Percentiles rank a stretch among this genome's conserved stretches.
Conservation (phyloP, 2,329 filamentous ascomycete genomes). For the Ophiosphaerella korrae region DNA sequence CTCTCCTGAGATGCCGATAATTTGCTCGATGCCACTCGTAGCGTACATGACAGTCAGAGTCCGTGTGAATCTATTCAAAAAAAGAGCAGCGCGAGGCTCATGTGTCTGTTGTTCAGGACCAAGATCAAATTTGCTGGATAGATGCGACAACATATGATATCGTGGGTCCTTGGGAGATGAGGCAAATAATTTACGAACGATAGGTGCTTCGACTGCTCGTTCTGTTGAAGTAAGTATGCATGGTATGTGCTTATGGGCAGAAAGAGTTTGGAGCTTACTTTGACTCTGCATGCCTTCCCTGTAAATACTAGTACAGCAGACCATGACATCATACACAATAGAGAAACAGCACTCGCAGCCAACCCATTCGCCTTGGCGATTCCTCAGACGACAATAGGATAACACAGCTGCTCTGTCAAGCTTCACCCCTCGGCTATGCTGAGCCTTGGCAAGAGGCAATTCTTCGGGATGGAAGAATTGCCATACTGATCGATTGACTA, state of each 20-base stretch:
- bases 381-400: slow-evolving; percentile 75
- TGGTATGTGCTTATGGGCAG: neutral
- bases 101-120: slow-evolving; percentile 63
- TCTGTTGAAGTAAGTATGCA: slow-evolving; percentile 56
- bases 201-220: slow-evolving; percentile 75
- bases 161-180: slow-evolving; percentile 81
- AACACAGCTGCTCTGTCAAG: slow-evolving; percentile 86
- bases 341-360: slow-evolving; percentile 90
- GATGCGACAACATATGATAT: slow-evolving; percentile 86
- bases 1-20: slow-evolving; percentile 73
- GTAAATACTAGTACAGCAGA: slow-evolving; percentile 83
- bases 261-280: slow-evolving; percentile 61
- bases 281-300: slow-evolving; percentile 70
- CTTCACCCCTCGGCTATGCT: slow-evolving; percentile 74
- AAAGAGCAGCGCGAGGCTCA: slow-evolving; percentile 81
- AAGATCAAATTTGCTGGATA: slow-evolving; percentile 77
- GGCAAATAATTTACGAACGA: slow-evolving; percentile 78
- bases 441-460: slow-evolving; percentile 71
- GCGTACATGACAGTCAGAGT: slow-evolving; percentile 86
- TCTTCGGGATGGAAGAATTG: slow-evolving; percentile 87
- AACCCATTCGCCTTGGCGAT: slow-evolving; percentile 72
- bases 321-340: slow-evolving; percentile 84
- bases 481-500: slow-evolving; percentile 77
- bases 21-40: slow-evolving; percentile 74
- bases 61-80: slow-evolving; percentile 83